Evolutionary conservation across 2,329 filamentous ascomycete genomes (phyloP), one percentile per base, ranked within the genome.

Genomic region (Exserohilum turcica): DNA sequence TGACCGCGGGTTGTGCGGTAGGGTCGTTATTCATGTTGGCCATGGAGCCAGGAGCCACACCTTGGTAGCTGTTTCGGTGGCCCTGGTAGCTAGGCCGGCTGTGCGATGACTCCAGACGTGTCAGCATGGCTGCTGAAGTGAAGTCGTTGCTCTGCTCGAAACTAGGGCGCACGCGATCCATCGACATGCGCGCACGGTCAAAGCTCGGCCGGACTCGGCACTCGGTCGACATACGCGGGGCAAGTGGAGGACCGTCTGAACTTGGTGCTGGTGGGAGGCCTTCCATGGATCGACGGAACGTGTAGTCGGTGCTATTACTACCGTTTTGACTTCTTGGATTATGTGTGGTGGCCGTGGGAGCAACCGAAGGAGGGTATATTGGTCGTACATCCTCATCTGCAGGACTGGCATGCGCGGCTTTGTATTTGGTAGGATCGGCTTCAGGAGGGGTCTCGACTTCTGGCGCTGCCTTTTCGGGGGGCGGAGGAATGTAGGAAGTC

Each of bases 251-350:
- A 18, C 61, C 68, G 43, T 74, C 72, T 35, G 70, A 52, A 5
- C 40, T 62, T 67, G 44, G 46, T 24, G 46, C 55, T 1, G 66
- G 57, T 32, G 70, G 68, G 4, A 71, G 52, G 18, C 65, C 69
- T 46, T 74, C 72, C 44, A 70, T 56, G 5, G 71, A 74, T 37
- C 63, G 72, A 42, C 78, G 76, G 43, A 74, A 79, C 18, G 91
- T 95, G 74, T 92, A 95, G 66, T 95, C 92, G 43, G 94, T 97
- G 56, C 91, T 93, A 74, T 96, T 92, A 76, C 92, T 97, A 56
- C 92, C 91, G 65, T 93, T 95, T 71, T 96, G 91, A 66, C 90
- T 94, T 63, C 85, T 82, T 44, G 88, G 87, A 61, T 92, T 93
- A 71, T 94, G 88, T 10, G 74, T 76, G 16, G 71, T 75, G 39